A percentile compares a stretch with the other conserved stretches of the same genome.
Conservation (phyloP, 2,329 filamentous ascomycete species). For the Daldinia sp. region DNA sequence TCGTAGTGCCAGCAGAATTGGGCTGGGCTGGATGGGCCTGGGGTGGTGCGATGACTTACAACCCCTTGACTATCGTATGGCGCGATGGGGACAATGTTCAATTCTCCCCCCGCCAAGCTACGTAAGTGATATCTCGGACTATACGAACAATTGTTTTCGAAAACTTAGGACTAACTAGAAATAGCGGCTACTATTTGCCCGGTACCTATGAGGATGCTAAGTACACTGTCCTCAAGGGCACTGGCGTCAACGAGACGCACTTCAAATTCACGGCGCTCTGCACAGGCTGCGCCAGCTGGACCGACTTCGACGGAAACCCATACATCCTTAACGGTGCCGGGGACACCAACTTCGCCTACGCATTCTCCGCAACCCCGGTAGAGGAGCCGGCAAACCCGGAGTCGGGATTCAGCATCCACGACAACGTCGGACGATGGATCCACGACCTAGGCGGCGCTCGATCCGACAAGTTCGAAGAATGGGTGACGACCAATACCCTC, state of each 20-base stretch:
- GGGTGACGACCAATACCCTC: constrained; percentile 42
- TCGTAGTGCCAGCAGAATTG: constrained; percentile 48
- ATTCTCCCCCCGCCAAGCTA: constrained; percentile 51
- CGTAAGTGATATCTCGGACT: constrained; percentile 44
- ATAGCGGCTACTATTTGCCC: constrained; percentile 50
- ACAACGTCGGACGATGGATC: constrained; percentile 52
- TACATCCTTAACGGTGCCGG: constrained; percentile 50
- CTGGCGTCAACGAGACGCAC: constrained; percentile 47
- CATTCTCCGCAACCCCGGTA: constrained; percentile 50
- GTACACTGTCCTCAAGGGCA: constrained; percentile 49
- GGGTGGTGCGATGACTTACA: constrained; percentile 54
- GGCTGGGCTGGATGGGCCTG: constrained; percentile 54
- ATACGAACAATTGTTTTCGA: too few relatives aligned
- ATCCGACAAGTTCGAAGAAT: constrained; percentile 47
- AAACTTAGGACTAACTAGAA: neutral
- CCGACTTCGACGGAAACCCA: constrained; percentile 51
- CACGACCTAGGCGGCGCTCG: constrained; percentile 49
- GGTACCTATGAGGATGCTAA: constrained; percentile 45
- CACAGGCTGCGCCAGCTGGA: constrained; percentile 54
- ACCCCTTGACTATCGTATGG: constrained; percentile 53
- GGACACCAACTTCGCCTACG: constrained; percentile 53
- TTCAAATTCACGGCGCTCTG: constrained; percentile 50
- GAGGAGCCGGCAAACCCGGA: constrained; percentile 49
- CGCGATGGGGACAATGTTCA: constrained; percentile 49
- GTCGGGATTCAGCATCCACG: constrained; percentile 54